Evolutionary conservation across 495 filamentous ascomycete species (phyloP), one percentile per base, ranked within the genome.

Genomic region (Pyronema domesticum): DNA sequence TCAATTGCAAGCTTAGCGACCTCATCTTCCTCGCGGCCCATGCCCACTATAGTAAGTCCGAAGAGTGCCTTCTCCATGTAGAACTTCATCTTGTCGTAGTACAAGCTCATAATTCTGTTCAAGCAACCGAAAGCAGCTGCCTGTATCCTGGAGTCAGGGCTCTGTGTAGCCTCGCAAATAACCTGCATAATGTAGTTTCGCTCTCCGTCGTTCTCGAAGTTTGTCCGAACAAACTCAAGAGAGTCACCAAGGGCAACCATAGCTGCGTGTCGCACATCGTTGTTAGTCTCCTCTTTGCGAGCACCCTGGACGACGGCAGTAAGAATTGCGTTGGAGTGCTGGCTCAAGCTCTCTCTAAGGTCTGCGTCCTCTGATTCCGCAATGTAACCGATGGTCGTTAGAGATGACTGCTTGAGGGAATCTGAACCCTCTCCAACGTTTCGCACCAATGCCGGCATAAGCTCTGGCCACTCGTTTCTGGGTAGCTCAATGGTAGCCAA

Each of bases 51-150:
- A n/a, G 93, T 98, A 11, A 98, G 76, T 45, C 93, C 91, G 68
- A 96, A 98, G 37, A 98, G 74, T 45, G 91, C 91, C 77, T 95
- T 96, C 77, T 98, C 93, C 91, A 98, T 98, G 74, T 98, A 98
- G 72, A 94, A 96, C 62, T 87, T 79, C 91, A 98, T 98, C 73
- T 94, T 89, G 63, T 96, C 91, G 67, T 98, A 98, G 72, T 98
- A 96, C 39, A 94, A 74, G 55, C 75, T 84, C 91, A 98, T 98
- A 68, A 98, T 94, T 63, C 89, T 79, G 77, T 96, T 96, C 64
- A 98, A 69, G 66, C 93, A 98, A 54, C 89, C 91, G 65, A 94
- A 98, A 11, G 93, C 86, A 55, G 85, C 88, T 60, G 93, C 85
- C 66, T 95, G 89, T 70, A 96, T 89, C 62, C 87, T 79, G 53